These are phyloP conservation scores for Byssoonygena ceratinophila DNA, from an alignment of 2,329 filamentous ascomycete species.

Conservation along the genomic window DNA sequence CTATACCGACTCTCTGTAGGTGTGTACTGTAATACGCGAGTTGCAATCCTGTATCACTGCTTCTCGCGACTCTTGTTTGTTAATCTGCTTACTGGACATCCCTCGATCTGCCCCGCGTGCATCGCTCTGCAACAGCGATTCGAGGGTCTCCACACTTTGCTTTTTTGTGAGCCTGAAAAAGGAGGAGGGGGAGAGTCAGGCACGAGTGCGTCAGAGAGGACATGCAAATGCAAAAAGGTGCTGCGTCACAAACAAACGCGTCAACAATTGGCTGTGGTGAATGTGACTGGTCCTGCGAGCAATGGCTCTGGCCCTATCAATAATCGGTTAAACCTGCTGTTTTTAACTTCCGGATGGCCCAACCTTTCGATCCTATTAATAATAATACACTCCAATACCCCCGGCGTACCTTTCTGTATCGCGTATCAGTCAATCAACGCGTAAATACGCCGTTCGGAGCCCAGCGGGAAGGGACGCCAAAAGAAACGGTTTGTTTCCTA, in stretches of 20 bases:
- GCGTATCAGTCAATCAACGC: background rate
- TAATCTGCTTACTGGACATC: too few species aligned
- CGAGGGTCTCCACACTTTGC: slow-evolving; percentile 1
- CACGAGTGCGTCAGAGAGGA: slow-evolving; percentile 12
- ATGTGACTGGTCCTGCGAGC: slow-evolving; percentile 5
- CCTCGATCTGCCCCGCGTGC: slow-evolving; percentile 2
- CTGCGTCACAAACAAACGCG: slow-evolving; percentile 4
- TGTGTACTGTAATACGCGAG: too few species aligned
- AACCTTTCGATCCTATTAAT: background rate
- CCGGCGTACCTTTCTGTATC: background rate
- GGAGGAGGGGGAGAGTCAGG: slow-evolving; percentile 6
- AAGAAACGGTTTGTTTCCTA: slow-evolving; percentile 2
- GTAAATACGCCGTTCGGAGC: background rate
- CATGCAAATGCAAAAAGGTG: too few species aligned
- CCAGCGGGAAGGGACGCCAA: background rate
- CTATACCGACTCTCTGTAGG: too few species aligned
- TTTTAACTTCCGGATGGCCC: background rate
- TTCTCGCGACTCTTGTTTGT: too few species aligned
- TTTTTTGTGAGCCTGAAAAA: slow-evolving; percentile 8
- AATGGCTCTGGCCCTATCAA: background rate
- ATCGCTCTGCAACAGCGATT: background rate
- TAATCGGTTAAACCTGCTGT: slow-evolving; percentile 6
- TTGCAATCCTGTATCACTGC: too few species aligned
- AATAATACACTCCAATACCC: background rate
- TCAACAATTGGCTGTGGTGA: background rate